These are phyloP conservation scores for Lactifluus rugatus DNA, from an alignment of 768 basidiomycete species.

Conservation along the genomic window DNA sequence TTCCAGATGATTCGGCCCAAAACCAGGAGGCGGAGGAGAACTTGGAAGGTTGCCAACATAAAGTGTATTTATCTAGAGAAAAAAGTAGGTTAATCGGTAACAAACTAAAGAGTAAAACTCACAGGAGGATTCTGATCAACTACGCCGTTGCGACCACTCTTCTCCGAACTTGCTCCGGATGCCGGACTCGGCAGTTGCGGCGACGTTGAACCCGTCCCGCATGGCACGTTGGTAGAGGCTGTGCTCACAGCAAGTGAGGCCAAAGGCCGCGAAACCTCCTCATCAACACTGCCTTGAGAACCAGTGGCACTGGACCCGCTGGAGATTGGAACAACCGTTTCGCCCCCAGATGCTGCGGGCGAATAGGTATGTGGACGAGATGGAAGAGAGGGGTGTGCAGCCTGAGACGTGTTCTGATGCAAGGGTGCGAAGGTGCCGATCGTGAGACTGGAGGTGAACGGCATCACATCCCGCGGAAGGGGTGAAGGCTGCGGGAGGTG, in stretches of 20 bases:
- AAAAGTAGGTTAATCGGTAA: not conserved
- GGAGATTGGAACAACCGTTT: constrained; percentile 30
- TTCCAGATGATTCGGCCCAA: constrained; percentile 75
- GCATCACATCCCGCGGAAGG: constrained; percentile 19
- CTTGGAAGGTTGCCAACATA: constrained; percentile 98
- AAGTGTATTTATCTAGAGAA: constrained; percentile 79
- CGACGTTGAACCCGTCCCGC: constrained; percentile 44
- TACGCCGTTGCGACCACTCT: constrained; percentile 27
- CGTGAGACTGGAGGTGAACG: constrained; percentile 9
- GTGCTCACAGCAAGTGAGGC: constrained; percentile 45
- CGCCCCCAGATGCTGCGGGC: constrained; percentile 16
- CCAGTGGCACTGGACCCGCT: constrained; percentile 38
- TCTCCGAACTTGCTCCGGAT: constrained; percentile 47
- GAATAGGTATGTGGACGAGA: constrained; percentile 25
- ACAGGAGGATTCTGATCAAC: constrained; percentile 92
- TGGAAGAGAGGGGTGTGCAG: constrained; percentile 24
- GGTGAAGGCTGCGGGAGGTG: constrained; percentile 22
- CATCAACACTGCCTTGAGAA: constrained; percentile 27
- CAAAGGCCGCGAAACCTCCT: constrained; percentile 27
- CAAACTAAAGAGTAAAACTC: constrained; percentile 22
- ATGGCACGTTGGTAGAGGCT: not conserved
- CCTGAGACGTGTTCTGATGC: constrained; percentile 22
- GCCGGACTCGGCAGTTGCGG: constrained; percentile 72
- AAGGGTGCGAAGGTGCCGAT: constrained; percentile 26
- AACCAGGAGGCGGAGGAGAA: constrained; percentile 57